Conservation (phyloP, 495 filamentous ascomycete species). For the Clohesyomyces aquaticus region DNA sequence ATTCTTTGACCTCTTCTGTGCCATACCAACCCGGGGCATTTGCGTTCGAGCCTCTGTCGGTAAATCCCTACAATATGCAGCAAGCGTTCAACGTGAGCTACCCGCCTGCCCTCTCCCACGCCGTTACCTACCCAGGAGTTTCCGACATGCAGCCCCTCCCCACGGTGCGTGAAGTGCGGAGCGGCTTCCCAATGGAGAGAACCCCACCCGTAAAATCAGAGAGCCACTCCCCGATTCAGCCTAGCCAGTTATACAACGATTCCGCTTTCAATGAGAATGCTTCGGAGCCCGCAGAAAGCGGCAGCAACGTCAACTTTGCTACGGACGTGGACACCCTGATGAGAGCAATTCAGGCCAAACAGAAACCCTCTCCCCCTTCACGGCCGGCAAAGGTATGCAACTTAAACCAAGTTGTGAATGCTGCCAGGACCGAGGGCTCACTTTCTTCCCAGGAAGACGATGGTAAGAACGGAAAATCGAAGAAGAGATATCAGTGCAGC, state of each 20-base stretch:
- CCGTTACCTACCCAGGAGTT: slow-evolving; percentile 28
- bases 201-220: slow-evolving; percentile 47
- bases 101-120: slow-evolving; percentile 24
- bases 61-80: slow-evolving; percentile 41
- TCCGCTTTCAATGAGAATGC: slow-evolving; percentile 17
- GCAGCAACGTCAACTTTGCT: slow-evolving; percentile 60
- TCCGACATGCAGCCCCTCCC: slow-evolving; percentile 27
- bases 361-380: slow-evolving; percentile 46
- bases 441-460: slow-evolving; percentile 20
- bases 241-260: slow-evolving; percentile 42
- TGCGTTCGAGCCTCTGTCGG: slow-evolving; percentile 39
- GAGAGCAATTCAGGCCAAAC: slow-evolving; percentile 84
- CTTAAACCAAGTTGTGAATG: not conserved
- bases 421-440: slow-evolving; percentile 21
- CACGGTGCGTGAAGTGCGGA: slow-evolving; percentile 27
- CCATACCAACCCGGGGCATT: slow-evolving; percentile 41
- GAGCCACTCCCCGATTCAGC: slow-evolving; percentile 42
- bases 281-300: slow-evolving; percentile 25
- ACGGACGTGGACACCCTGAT: slow-evolving; percentile 90
- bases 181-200: slow-evolving; percentile 30
- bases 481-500: slow-evolving; percentile 75
- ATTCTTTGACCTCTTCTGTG: slow-evolving; percentile 34
- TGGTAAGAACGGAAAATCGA: slow-evolving; percentile 41
- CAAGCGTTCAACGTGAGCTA: slow-evolving; percentile 33
- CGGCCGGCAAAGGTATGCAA: slow-evolving; percentile 31